Percentiles rank a stretch among this genome's conserved stretches.
These are phyloP conservation scores for Ophioceras dolichostomum DNA, from an alignment of 2,329 filamentous ascomycete genomes.

Conservation along the genomic window DNA sequence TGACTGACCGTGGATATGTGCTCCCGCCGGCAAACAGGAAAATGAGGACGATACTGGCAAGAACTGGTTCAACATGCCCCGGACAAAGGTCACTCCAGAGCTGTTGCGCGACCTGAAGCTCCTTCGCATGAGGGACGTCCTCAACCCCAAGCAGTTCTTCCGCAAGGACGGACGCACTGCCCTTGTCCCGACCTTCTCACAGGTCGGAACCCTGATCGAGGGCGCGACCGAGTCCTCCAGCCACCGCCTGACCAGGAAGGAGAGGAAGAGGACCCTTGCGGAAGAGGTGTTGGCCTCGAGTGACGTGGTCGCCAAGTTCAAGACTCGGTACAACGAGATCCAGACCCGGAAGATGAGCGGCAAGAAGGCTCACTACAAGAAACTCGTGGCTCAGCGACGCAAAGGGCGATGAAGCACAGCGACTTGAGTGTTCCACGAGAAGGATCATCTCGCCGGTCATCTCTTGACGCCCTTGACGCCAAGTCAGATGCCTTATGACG, in stretches of 20 bases:
- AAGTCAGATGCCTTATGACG: no score
- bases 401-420: conserved; percentile 14
- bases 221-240: conserved; percentile 82
- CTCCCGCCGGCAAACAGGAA: conserved; percentile 14
- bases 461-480: no score
- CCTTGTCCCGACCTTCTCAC: conserved; percentile 68
- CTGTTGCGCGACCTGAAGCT: conserved; percentile 75
- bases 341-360: conserved; percentile 74
- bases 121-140: conserved; percentile 74
- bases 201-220: conserved; percentile 79
- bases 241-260: conserved; percentile 70
- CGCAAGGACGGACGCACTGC: conserved; percentile 70
- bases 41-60: conserved; percentile 52
- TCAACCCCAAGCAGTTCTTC: conserved; percentile 84
- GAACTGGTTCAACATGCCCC: conserved; percentile 80
- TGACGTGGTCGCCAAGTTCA: conserved; percentile 58
- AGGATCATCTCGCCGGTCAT: no score
- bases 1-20: no score
- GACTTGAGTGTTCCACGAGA: no score
- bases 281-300: conserved; percentile 69
- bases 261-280: conserved; percentile 75
- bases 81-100: conserved; percentile 71
- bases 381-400: conserved; percentile 40
- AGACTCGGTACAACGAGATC: conserved; percentile 76
- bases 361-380: conserved; percentile 82